Percentiles rank a stretch among this genome's conserved stretches.
phyloP scores from a whole-genome alignment of 2,329 filamentous ascomycete genomes.

The Rutstroemia sp. region DNA sequence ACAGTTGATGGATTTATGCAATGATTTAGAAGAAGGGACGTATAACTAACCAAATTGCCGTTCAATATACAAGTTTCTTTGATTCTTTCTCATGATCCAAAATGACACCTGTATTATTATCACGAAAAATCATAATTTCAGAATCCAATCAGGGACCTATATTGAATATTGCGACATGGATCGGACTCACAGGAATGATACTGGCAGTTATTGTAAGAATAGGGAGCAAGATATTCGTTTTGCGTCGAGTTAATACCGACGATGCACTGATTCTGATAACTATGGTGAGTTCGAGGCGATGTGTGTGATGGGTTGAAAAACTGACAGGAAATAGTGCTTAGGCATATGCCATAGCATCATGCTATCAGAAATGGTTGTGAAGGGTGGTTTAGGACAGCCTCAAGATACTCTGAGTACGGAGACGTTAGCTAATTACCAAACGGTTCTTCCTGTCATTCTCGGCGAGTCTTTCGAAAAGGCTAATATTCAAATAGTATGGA shows the following conservation, averaged over 20 bases:
- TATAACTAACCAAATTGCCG: not conserved
- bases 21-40: not conserved
- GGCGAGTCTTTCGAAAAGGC: not conserved
- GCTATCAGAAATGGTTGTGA: constrained; percentile 14
- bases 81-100: not conserved
- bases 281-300: constrained; percentile 15
- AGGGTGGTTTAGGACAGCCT: constrained; percentile 13
- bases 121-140: constrained; percentile 29
- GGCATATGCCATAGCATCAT: constrained; percentile 7
- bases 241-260: constrained; percentile 11
- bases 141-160: constrained; percentile 33
- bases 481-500: constrained; percentile 14
- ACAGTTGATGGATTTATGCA: not conserved
- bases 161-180: constrained; percentile 32
- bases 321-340: not conserved
- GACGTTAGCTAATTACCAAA: constrained; percentile 13
- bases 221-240: constrained; percentile 19
- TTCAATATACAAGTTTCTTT: not conserved
- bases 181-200: constrained; percentile 32
- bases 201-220: constrained; percentile 31
- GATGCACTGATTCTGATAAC: constrained; percentile 13
- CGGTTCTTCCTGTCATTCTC: constrained; percentile 7
- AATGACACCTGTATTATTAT: not conserved
- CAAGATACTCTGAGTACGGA: constrained; percentile 10
- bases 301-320: constrained; percentile 1